Base-by-base conservation (phyloP, 805 yeast genomes). In the Candida takata region DNA sequence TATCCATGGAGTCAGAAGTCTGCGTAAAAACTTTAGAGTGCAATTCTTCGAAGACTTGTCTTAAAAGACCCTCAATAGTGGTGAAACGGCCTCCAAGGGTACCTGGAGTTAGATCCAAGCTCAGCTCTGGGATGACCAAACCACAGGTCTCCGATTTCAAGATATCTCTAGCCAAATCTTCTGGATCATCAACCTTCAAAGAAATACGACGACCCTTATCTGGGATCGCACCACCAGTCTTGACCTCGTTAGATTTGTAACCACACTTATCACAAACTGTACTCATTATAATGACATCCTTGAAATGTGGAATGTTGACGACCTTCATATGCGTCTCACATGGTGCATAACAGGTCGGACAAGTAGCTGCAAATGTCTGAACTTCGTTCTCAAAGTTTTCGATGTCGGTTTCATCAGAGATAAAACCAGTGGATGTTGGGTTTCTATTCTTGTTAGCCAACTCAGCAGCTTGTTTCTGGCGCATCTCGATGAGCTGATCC, bases 31-130 rank as follows among this genome's bases (percentile, higher is more conserved):
- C 95, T 61, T 94, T 77, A 8, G 79, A 64, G 52, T 86, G 83
- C 44, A 92, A 72, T 60, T 92, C 97, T 42, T 87, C 97, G 48
- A 75, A 67, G 8, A 92, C 97, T 62, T 92, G 97, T 29, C 76
- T 70, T 48, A 92, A 64, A 37, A 92, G 70, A 43, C 99, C 99
- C 64, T 92, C 99, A 44, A 92, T 67, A 12, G 99, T 92, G 31
- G 98, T 92, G 67, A 92, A 92, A 57, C 98, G 75, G 39, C 99
- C 98, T 42, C 99, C 99, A 34, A 92, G 69, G 3, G 99, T 92
- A 41, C 99, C 98, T 27, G 95, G 88, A 12, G 88, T 85, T 52
- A 92, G 74, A 60, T 92, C 98, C 48, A 92, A 72, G 54, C 75
- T 77, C 42, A 92, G 69, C 63, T 92, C 98, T 5, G 98, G 97